Evolutionary conservation across 345 rosid species (phyloP).

Genomic region (Murraya koenigii): DNA sequence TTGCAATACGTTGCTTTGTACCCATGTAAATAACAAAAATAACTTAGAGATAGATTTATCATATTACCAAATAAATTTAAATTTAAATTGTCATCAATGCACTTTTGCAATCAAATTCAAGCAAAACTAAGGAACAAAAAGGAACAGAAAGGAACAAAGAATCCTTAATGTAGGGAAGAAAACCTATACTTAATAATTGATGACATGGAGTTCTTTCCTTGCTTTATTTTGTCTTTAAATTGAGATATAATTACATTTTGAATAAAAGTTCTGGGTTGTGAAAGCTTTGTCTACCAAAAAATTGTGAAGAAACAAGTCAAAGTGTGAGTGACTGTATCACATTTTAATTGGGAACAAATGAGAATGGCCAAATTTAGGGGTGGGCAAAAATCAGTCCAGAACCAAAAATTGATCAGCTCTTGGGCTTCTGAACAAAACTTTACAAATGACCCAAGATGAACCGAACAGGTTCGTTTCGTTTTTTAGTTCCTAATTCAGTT

Average conservation of each 20-base stretch:
- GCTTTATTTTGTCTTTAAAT: neutral
- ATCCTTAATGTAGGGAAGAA: no score
- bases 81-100: no score
- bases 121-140: no score
- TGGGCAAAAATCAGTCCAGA: neutral
- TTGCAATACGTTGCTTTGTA: no score
- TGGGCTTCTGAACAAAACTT: neutral
- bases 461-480: neutral
- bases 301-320: neutral
- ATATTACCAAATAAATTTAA: no score
- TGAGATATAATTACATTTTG: neutral
- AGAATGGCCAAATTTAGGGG: neutral
- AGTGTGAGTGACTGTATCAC: neutral
- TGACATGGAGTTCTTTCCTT: neutral
- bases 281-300: neutral
- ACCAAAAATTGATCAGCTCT: neutral
- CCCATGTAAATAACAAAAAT: no score
- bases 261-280: neutral
- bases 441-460: neutral
- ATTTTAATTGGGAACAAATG: neutral
- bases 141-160: no score
- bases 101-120: no score
- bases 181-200: no score
- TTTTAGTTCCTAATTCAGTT: neutral
- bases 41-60: no score